phyloP scores from a whole-genome alignment of 805 yeast genomes.

The Allodekkera sacchari region DNA sequence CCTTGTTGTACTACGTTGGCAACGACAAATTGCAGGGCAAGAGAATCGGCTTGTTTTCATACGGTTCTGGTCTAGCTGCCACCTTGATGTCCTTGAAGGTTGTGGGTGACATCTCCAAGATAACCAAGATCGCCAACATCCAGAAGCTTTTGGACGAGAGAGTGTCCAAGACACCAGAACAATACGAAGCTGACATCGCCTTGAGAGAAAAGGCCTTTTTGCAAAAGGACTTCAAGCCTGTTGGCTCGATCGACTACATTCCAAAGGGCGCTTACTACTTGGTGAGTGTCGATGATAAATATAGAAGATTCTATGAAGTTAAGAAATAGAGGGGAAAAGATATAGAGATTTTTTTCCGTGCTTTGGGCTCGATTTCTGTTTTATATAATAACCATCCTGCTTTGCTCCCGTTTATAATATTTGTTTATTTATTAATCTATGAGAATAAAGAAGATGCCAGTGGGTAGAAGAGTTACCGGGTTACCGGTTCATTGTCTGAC shows the following conservation, averaged over 20 bases:
- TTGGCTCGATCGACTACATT: conserved; percentile 67
- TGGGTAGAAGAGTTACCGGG: too few species aligned
- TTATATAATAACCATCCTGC: too few species aligned
- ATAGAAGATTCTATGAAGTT: conserved; percentile 70
- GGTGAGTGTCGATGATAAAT: conserved; percentile 76
- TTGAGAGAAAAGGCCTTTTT: conserved; percentile 87
- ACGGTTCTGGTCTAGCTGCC: conserved; percentile 97
- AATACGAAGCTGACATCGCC: conserved; percentile 72
- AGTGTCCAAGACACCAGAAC: conserved; percentile 58
- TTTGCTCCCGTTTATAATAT: too few species aligned
- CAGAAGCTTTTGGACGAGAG: conserved; percentile 62
- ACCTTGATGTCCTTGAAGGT: conserved; percentile 75
- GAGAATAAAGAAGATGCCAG: too few species aligned
- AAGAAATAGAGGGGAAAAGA: conserved; percentile 38
- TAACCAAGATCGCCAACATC: conserved; percentile 58
- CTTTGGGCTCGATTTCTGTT: too few species aligned
- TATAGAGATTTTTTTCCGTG: too few species aligned
- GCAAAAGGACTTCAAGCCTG: conserved; percentile 70
- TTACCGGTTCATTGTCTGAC: too few species aligned
- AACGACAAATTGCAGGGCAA: conserved; percentile 67
- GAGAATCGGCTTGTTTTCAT: conserved; percentile 88
- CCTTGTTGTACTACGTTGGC: conserved; percentile 70
- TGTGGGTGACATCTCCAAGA: conserved; percentile 68
- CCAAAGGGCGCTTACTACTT: conserved; percentile 77
- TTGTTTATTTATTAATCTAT: too few species aligned